phyloP scores from a whole-genome alignment of 768 basidiomycete species.

The Pholiota conissans region DNA sequence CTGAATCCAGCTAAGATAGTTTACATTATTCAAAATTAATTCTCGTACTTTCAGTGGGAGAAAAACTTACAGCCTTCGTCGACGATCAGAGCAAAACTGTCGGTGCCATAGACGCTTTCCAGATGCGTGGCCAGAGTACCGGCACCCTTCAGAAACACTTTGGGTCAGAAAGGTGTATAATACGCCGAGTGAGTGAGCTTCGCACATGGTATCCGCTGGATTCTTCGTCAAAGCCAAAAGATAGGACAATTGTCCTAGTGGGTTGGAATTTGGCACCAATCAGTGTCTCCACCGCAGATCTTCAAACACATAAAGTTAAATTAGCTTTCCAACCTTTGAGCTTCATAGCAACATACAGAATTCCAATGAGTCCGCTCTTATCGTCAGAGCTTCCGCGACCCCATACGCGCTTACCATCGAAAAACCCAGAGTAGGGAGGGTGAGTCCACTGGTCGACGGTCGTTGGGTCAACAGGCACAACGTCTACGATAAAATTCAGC shows the following conservation, averaged over 20 bases:
- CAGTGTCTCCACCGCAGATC: conserved; percentile 59
- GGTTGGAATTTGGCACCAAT: conserved; percentile 65
- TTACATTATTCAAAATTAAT: too few species aligned
- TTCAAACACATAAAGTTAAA: conserved; percentile 31
- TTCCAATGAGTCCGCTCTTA: conserved; percentile 73
- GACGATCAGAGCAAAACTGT: conserved; percentile 75
- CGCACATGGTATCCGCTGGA: conserved; percentile 48
- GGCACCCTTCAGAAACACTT: conserved; percentile 48
- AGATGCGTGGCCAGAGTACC: conserved; percentile 46
- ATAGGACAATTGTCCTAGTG: conserved; percentile 56
- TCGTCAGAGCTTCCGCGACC: conserved; percentile 76
- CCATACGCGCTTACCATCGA: conserved; percentile 69
- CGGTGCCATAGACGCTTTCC: conserved; percentile 60
- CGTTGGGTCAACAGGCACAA: conserved; percentile 62
- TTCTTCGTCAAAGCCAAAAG: conserved; percentile 82
- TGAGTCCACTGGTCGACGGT: conserved; percentile 58
- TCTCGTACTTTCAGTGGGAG: too few species aligned
- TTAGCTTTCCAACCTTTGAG: neutral
- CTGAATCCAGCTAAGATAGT: conserved; percentile 42
- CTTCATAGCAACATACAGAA: conserved; percentile 43
- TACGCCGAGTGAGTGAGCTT: neutral
- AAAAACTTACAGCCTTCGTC: conserved; percentile 78
- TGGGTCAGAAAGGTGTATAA: neutral
- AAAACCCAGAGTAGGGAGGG: conserved; percentile 65
- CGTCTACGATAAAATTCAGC: conserved; percentile 39